Percentiles rank a stretch among this genome's conserved stretches.
Conservation (phyloP, 148 eudicot species). For the Simmondsia chinensis region DNA sequence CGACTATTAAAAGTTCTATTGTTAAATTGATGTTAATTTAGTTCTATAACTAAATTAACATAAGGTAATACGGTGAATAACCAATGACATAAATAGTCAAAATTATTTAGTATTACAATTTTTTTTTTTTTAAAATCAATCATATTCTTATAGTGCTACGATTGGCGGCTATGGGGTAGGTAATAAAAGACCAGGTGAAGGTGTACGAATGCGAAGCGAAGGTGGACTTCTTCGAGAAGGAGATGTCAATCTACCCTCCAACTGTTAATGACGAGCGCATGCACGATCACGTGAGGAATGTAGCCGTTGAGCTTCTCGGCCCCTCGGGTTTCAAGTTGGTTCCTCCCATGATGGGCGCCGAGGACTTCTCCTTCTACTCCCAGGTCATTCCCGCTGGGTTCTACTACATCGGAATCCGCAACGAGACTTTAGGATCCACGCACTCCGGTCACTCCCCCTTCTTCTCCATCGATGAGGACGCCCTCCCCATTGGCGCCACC, state of each 20-base stretch:
- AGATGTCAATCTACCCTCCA: slow-evolving; percentile 56
- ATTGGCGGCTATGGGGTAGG: too few species aligned
- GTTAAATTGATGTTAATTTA: too few species aligned
- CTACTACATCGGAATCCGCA: slow-evolving; percentile 54
- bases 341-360: slow-evolving; percentile 65
- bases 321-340: slow-evolving; percentile 27
- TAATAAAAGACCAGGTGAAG: slow-evolving; percentile 48
- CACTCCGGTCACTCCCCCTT: slow-evolving; percentile 67
- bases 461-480: slow-evolving; percentile 66
- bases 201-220: slow-evolving; percentile 58
- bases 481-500: slow-evolving; percentile 67
- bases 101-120: too few species aligned
- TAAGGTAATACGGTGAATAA: too few species aligned
- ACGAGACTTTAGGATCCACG: slow-evolving; percentile 46
- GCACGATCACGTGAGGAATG: slow-evolving; percentile 53
- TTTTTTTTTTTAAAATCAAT: too few species aligned
- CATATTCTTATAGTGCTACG: too few species aligned
- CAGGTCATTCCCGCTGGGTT: slow-evolving; percentile 57
- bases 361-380: slow-evolving; percentile 79
- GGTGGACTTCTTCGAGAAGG: slow-evolving; percentile 54
- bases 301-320: slow-evolving; percentile 41
- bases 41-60: too few species aligned
- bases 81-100: too few species aligned
- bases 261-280: slow-evolving; percentile 50
- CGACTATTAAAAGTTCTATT: too few species aligned